Evolutionary conservation across 768 basidiomycete species (phyloP), one percentile per base, ranked within the genome.

Genomic region (Trametes cingulata): DNA sequence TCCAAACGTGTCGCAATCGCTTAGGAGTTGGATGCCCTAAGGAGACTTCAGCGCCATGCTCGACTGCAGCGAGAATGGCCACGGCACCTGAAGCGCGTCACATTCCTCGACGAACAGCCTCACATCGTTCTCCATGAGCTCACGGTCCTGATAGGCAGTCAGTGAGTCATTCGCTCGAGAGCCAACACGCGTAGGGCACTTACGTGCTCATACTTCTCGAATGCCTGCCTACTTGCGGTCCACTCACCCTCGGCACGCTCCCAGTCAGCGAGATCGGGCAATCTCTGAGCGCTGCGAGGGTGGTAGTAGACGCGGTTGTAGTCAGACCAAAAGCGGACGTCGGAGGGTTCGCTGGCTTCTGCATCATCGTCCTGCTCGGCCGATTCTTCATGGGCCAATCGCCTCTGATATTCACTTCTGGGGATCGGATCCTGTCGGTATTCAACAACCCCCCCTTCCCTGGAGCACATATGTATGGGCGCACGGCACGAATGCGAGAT

Each of bases 51-150:
- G 41, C n/a, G 15, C 15, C 15, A 39, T 27, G 0, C 20, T 20
- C 33, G 22, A 47, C 43, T 40, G 39, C 36, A 15, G 15, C 15
- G 37, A 20, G 15, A 14, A 22, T 17, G 12, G 60, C 6, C 6
- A 24, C 2, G 50, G 8, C 52, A 88, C 90, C 82, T 91, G 91
- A 14, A 87, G 77, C 52, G 81, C 80, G 68, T 91, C 82, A 67
- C 88, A 90, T 64, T 91, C 90, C 68, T 93, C 91, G 5, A 89
- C 78, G 55, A 88, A 82, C 15, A 79, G 74, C 17, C 91, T 81
- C 52, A 92, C 76, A 13, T 84, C 77, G 5, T 81, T 84, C 42
- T 92, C 90, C 82, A 90, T 85, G 48, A 91, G 67, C 50, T 80
- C 81, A n/a, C 73, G 73, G 43, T 84, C 81, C 90, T 91, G 57